Conservation (phyloP, 2,329 filamentous ascomycete species). For the Pestalotiopsis sp. region DNA sequence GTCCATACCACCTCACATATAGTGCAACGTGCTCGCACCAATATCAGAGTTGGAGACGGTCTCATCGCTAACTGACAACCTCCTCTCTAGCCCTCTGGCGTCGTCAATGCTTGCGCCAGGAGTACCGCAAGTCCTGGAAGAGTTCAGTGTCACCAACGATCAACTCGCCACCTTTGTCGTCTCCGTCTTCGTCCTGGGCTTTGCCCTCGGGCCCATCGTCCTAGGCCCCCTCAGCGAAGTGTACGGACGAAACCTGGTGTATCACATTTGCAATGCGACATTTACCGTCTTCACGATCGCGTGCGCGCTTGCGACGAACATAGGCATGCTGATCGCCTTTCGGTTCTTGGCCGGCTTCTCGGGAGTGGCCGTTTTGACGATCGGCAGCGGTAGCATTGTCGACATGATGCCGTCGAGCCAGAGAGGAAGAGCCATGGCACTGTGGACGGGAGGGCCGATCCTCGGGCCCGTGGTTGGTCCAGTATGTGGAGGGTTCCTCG, state of each 20-base stretch:
- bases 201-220: slow-evolving; percentile 49
- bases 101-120: slow-evolving; percentile 35
- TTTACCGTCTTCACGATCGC: slow-evolving; percentile 46
- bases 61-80: not conserved
- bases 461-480: slow-evolving; percentile 38
- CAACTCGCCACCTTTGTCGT: slow-evolving; percentile 15
- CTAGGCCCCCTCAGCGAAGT: slow-evolving; percentile 62
- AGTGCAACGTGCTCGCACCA: not conserved
- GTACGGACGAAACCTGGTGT: slow-evolving; percentile 54
- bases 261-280: slow-evolving; percentile 45
- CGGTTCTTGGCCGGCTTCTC: slow-evolving; percentile 65
- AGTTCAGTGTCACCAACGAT: slow-evolving; percentile 8
- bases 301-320: slow-evolving; percentile 52
- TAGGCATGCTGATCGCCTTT: slow-evolving; percentile 58
- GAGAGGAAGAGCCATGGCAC: slow-evolving; percentile 51
- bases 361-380: slow-evolving; percentile 64
- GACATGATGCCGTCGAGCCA: slow-evolving; percentile 60
- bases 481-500: slow-evolving; percentile 36
- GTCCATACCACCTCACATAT: not conserved
- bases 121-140: slow-evolving; percentile 12
- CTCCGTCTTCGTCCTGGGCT: slow-evolving; percentile 16
- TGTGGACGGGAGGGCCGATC: slow-evolving; percentile 34
- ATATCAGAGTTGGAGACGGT: not conserved
- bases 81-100: slow-evolving; percentile 43
- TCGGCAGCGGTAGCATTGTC: slow-evolving; percentile 67